Evolutionary conservation across 306 rosid species (phyloP), one percentile per base, ranked within the genome.

Genomic region (Vigna mungo): DNA sequence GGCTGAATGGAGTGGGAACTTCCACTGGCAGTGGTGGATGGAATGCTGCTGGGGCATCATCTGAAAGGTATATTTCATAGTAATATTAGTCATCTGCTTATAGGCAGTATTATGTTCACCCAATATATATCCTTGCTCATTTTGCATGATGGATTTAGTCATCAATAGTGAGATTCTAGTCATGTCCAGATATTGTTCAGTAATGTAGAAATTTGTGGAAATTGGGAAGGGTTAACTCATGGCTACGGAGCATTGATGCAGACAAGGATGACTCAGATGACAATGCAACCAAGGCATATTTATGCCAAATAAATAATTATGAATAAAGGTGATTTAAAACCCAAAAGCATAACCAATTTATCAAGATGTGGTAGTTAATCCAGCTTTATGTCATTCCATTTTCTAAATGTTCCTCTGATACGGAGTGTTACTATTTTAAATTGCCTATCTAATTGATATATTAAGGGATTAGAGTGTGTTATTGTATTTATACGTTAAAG

Each of bases 1-100:
- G 97, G 97, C 71, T 80, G 78, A 78, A 72, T 79, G 95, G 89
- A 74, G 85, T 77, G 2, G 97, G 93, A 78, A 72, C 92, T 2
- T 94, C 96, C 18, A 76, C 87, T 1, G 92, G 82, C 1, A 83
- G 88, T 78, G 88, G 85, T 71, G 79, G 83, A 68, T 78, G 97
- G 95, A 83, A 85, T 82, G 3, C 52, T 65, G 86, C 36, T 72
- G 85, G 84, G 86, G 21, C 34, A 1, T 51, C 75, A 10, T 11
- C 49, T 34, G 75, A 78, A 78, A 81, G 97, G 97, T 91, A 83
- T 69, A 69, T 44, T 79, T 63, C 51, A 66, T 61, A 23, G 2
- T 71, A 69, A 53, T 85, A 36, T 64, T 60, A 53, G 51, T 55
- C 18, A 13, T 81, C 55, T 62, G 64, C 51, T 55, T 61, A 61